A percentile compares a stretch with the other conserved stretches of the same genome.
Conservation (phyloP, 208 protist genomes). For the Trypanosoma conorhini region DNA sequence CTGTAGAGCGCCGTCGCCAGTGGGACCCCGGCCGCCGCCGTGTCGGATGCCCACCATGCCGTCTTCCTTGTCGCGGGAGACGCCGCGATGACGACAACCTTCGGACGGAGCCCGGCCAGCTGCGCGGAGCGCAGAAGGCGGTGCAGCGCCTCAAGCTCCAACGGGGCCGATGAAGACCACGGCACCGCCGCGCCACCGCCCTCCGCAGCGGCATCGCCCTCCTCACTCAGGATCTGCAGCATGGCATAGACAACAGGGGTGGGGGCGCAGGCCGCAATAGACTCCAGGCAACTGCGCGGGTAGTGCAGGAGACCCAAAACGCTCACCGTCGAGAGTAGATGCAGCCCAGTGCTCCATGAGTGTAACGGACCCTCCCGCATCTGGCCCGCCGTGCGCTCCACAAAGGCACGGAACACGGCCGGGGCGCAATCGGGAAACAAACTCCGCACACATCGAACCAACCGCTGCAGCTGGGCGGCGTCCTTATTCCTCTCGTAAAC, state of each 20-base stretch:
- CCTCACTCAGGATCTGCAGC: slow-evolving; percentile 15
- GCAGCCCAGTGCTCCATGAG: slow-evolving; percentile 26
- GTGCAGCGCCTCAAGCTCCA: slow-evolving; percentile 26
- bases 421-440: slow-evolving; percentile 35
- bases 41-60: slow-evolving; percentile 36
- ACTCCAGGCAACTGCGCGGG: slow-evolving; percentile 27
- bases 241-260: slow-evolving; percentile 15
- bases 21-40: background rate
- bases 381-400: slow-evolving; percentile 36
- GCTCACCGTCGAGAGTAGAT: slow-evolving; percentile 30
- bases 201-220: background rate
- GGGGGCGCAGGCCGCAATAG: slow-evolving; percentile 14
- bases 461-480: slow-evolving; percentile 17
- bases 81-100: slow-evolving; percentile 26
- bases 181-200: background rate
- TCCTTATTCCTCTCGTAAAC: slow-evolving; percentile 16
- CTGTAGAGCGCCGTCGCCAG: slow-evolving; percentile 29
- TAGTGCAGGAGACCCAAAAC: slow-evolving; percentile 39
- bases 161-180: background rate
- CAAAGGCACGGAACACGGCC: slow-evolving; percentile 62
- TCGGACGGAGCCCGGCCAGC: slow-evolving; percentile 22
- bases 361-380: background rate
- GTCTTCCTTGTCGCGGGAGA: slow-evolving; percentile 9
- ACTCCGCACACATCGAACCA: slow-evolving; percentile 28
- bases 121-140: slow-evolving; percentile 28